These are phyloP conservation scores for Candida loeiensis DNA, from an alignment of 805 yeast genomes.

Conservation along the genomic window DNA sequence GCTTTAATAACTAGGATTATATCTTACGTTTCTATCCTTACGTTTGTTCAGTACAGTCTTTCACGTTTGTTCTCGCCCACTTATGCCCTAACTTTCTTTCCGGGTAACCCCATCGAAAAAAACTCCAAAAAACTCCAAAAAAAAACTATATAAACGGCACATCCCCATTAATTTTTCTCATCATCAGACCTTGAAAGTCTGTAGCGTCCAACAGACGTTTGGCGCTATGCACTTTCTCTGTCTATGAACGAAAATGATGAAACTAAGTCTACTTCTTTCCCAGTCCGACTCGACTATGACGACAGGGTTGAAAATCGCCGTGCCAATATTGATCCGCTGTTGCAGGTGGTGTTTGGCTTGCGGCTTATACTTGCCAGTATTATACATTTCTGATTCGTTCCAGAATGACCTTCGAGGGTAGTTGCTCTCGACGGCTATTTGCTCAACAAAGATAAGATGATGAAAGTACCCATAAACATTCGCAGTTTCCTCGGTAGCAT, in stretches of 20 bases:
- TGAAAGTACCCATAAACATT: constrained; percentile 77
- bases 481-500: constrained; percentile 97
- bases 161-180: neutral
- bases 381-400: constrained; percentile 55
- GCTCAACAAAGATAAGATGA: constrained; percentile 44
- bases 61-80: neutral
- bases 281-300: constrained; percentile 92
- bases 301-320: constrained; percentile 68
- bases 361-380: constrained; percentile 90
- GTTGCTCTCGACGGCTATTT: constrained; percentile 11
- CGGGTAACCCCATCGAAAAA: constrained; percentile 10
- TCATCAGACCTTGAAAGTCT: constrained; percentile 3
- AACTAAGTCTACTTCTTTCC: constrained; percentile 76
- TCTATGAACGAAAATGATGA: constrained; percentile 36
- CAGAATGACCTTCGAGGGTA: constrained; percentile 10
- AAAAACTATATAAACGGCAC: constrained; percentile 8
- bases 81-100: constrained; percentile 1
- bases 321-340: constrained; percentile 33
- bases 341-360: constrained; percentile 36
- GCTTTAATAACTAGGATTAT: too few relatives aligned
- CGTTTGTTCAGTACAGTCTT: neutral
- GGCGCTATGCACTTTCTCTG: constrained; percentile 3
- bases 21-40: neutral
- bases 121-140: too few relatives aligned
- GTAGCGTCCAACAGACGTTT: constrained; percentile 5